These are phyloP conservation scores for Lactifluus piperatus DNA, from an alignment of 768 basidiomycete species.

Conservation along the genomic window DNA sequence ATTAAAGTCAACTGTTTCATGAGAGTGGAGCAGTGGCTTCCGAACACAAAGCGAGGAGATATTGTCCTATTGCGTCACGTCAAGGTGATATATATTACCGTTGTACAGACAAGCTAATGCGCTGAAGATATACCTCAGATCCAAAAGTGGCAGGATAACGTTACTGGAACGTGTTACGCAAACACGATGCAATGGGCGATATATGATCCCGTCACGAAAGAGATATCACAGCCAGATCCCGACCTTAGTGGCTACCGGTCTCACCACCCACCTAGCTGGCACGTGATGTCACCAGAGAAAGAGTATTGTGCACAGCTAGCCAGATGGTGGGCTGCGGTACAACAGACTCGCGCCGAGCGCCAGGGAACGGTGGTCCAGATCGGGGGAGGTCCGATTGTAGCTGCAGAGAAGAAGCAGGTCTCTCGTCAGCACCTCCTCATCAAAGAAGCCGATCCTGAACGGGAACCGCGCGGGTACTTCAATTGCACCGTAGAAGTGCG, in stretches of 20 bases:
- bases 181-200: conserved; percentile 15
- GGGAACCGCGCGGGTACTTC: conserved; percentile 43
- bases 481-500: conserved; percentile 41
- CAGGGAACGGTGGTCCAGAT: conserved; percentile 14
- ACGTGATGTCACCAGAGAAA: background rate
- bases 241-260: background rate
- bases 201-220: background rate
- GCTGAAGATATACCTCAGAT: conserved; percentile 8
- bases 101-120: background rate
- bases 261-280: background rate
- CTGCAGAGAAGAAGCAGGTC: background rate
- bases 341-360: conserved; percentile 7
- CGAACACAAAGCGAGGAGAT: conserved; percentile 39
- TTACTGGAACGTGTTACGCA: conserved; percentile 8
- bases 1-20: conserved; percentile 43
- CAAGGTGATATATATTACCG: conserved; percentile 32
- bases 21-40: conserved; percentile 41
- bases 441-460: conserved; percentile 39
- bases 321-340: conserved; percentile 19
- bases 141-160: background rate
- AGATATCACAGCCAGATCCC: conserved; percentile 5
- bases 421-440: conserved; percentile 39
- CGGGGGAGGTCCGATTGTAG: conserved; percentile 8
- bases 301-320: conserved; percentile 12
- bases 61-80: conserved; percentile 42